Conservation (phyloP, 805 yeast species). For the Phaffomyces antillensis region DNA sequence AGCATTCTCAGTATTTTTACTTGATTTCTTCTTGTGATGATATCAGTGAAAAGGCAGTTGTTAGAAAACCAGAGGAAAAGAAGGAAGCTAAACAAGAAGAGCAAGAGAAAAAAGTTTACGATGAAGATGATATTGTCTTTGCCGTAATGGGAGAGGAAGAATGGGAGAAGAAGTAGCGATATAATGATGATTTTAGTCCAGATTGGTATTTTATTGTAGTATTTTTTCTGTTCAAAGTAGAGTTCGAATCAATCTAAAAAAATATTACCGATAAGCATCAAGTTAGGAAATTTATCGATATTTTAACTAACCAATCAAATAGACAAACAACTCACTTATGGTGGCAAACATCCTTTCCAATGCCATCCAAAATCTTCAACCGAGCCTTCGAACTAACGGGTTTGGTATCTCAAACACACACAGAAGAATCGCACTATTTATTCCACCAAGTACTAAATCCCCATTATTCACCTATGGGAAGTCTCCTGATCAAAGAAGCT, state of each 20-base stretch:
- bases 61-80: slow-evolving; percentile 2
- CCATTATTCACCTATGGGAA: slow-evolving; percentile 29
- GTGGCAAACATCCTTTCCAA: slow-evolving; percentile 13
- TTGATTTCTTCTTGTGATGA: slow-evolving; percentile 14
- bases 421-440: slow-evolving; percentile 30
- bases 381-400: slow-evolving; percentile 33
- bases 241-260: no score
- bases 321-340: slow-evolving; percentile 1
- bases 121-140: no score
- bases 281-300: background rate
- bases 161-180: no score
- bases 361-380: slow-evolving; percentile 26
- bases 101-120: no score
- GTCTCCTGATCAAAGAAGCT: slow-evolving; percentile 31
- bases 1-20: slow-evolving; percentile 18
- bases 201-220: no score
- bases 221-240: no score
- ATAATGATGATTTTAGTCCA: no score
- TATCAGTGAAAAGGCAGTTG: slow-evolving; percentile 1
- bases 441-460: slow-evolving; percentile 35
- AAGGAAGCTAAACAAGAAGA: background rate
- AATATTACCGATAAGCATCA: no score
- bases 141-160: no score
- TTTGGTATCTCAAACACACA: slow-evolving; percentile 36
- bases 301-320: background rate